Conservation (phyloP, 805 yeast genomes). For the Sugiyamaella smithiae region DNA sequence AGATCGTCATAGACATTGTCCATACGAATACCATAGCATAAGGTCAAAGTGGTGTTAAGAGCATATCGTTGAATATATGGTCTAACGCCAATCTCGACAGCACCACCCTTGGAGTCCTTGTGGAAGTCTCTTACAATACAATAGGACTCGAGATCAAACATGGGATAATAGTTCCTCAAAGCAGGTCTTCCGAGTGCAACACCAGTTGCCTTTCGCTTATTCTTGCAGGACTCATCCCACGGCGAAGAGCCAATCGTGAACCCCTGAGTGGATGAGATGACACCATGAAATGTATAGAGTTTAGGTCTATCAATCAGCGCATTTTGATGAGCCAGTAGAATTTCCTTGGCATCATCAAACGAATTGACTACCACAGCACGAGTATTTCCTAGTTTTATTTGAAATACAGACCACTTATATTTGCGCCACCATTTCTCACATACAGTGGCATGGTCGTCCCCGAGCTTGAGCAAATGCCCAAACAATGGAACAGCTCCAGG, state of each 20-base stretch:
- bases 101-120: constrained; percentile 21
- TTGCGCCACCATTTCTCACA: constrained; percentile 33
- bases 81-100: constrained; percentile 27
- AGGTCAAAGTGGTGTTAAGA: constrained; percentile 39
- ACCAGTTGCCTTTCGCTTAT: constrained; percentile 40
- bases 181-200: constrained; percentile 40
- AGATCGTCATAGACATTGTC: constrained; percentile 34
- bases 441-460: constrained; percentile 35
- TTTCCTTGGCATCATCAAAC: constrained; percentile 47
- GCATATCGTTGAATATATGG: constrained; percentile 39
- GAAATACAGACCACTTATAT: constrained; percentile 46
- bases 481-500: constrained; percentile 34
- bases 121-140: constrained; percentile 37
- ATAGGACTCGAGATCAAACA: constrained; percentile 38
- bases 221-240: constrained; percentile 39
- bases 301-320: constrained; percentile 67
- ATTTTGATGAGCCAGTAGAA: constrained; percentile 51
- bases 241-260: constrained; percentile 45
- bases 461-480: constrained; percentile 34
- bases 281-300: constrained; percentile 63
- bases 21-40: constrained; percentile 42
- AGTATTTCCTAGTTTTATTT: constrained; percentile 57
- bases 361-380: constrained; percentile 69
- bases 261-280: constrained; percentile 48
- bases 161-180: constrained; percentile 34